Evolutionary conservation across 345 rosid species (phyloP).

Genomic region (Corchorus capsularis): DNA sequence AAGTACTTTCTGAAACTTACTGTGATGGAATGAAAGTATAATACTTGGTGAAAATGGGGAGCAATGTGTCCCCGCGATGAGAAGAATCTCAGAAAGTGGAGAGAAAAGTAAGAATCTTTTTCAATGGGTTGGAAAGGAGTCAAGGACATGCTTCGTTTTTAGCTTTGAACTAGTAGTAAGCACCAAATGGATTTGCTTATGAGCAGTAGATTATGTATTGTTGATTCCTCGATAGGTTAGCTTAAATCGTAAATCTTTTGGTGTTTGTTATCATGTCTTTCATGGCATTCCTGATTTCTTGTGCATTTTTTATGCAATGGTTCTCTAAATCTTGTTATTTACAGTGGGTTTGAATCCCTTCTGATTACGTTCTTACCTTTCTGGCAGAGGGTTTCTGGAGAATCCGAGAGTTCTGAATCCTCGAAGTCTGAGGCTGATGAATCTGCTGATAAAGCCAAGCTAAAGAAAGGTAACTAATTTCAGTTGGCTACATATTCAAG

Average conservation of each 20-base stretch:
- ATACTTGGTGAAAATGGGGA: not conserved
- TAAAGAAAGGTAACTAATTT: constrained; percentile 65
- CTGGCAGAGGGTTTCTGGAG: constrained; percentile 72
- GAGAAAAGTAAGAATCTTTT: not conserved
- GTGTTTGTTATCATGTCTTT: not conserved
- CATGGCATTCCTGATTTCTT: not conserved
- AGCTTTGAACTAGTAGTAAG: not conserved
- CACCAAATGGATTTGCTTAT: not conserved
- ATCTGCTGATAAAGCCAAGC: constrained; percentile 53
- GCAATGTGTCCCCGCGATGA: not conserved
- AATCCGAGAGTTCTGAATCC: constrained; percentile 50
- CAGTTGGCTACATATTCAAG: not conserved
- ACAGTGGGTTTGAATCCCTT: not conserved
- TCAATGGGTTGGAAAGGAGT: not conserved
- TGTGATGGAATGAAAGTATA: not conserved
- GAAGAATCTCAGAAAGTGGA: not conserved
- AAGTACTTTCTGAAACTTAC: not conserved
- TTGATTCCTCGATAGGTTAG: constrained; percentile 2
- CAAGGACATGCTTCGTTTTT: not conserved
- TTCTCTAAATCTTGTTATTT: not conserved
- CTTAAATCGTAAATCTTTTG: not conserved
- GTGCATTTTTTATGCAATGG: not conserved
- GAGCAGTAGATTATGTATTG: not conserved
- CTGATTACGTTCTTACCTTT: constrained; percentile 24
- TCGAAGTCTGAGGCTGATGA: constrained; percentile 53